These are phyloP conservation scores for Wolfiporia cocos DNA, from an alignment of 1,284 basidiomycete species.

Conservation along the genomic window DNA sequence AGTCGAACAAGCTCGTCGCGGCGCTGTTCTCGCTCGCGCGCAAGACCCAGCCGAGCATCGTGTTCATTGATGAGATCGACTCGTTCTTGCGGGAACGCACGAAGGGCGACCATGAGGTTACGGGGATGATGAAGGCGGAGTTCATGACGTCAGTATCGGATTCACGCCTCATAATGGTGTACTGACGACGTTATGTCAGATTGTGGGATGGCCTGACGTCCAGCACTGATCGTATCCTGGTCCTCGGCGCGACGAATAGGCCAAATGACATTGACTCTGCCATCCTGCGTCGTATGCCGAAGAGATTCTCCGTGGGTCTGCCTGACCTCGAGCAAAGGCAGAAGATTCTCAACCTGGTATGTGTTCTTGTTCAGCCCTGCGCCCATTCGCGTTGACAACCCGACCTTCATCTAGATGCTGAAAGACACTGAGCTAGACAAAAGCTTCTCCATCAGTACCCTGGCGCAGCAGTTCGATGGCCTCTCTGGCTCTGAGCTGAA, in stretches of 20 bases:
- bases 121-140: conserved; percentile 99
- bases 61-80: conserved; percentile 83
- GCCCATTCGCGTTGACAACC: conserved; percentile 1
- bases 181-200: conserved; percentile 31
- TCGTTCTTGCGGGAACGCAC: conserved; percentile 88
- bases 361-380: conserved; percentile 11
- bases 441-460: conserved; percentile 55
- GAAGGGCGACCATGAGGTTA: conserved; percentile 93
- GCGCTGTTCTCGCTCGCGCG: conserved; percentile 75
- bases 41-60: conserved; percentile 73
- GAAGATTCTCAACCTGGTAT: conserved; percentile 85
- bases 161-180: background rate
- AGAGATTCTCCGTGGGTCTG: conserved; percentile 88
- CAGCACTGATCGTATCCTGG: conserved; percentile 79
- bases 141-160: conserved; percentile 85
- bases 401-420: conserved; percentile 63
- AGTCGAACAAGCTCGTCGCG: conserved; percentile 96
- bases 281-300: conserved; percentile 95
- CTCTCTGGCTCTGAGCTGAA: conserved; percentile 90
- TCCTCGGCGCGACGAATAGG: conserved; percentile 94
- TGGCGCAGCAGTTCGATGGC: conserved; percentile 75
- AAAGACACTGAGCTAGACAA: conserved; percentile 68
- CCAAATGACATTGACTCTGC: conserved; percentile 95
- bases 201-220: conserved; percentile 97
- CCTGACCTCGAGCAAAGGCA: conserved; percentile 80